Evolutionary conservation across 2,329 filamentous ascomycete species (phyloP), one percentile per base, ranked within the genome.

Genomic region (Dactylellina leptospora): DNA sequence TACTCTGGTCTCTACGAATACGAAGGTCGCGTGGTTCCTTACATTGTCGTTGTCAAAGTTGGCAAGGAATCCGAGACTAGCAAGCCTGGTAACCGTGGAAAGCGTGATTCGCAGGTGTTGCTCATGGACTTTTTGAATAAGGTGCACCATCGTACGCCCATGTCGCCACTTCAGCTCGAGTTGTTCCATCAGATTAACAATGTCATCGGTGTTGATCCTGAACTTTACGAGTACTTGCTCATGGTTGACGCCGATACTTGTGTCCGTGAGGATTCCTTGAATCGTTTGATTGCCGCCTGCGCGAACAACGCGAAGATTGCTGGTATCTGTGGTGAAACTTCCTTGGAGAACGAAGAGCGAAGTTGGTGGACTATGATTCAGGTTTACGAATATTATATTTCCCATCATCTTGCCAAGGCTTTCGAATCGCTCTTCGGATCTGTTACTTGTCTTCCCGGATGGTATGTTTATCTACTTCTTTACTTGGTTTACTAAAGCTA

Each of bases 341-440:
- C 89, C 80, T 84, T 99, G 77, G 91, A 97, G 79, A 99, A 99
- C 78, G 93, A 97, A 80, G 92, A 97, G 77, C 86, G 89, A 75
- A 93, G 89, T 77, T 97, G 93, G 92, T 96, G 92, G 91, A 99
- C 95, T 10, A 99, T 99, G 95, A 99, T 99, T 78, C 95, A 99
- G 80, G 95, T 99, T 75, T 99, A 99, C 82, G 95, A 99, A 80
- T 99, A 99, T 84, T 99, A 93, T 80, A 99, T 99, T 78, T 97
- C 95, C 27, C 95, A 99, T 84, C 90, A 99, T 81, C 83, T 99
- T 79, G 85, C 95, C 59, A 99, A 99, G 83, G 92, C 95, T 74
- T 99, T 99, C 79, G 95, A 99, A 80, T 97, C 92, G 72, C 86
- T 99, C 72, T 99, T 99, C 78, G 95, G 93, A 78, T 96, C 92